A percentile compares a stretch with the other conserved stretches of the same genome.
Conservation (phyloP, 2,329 filamentous ascomycete species). For the Achaetomium macrosporum region DNA sequence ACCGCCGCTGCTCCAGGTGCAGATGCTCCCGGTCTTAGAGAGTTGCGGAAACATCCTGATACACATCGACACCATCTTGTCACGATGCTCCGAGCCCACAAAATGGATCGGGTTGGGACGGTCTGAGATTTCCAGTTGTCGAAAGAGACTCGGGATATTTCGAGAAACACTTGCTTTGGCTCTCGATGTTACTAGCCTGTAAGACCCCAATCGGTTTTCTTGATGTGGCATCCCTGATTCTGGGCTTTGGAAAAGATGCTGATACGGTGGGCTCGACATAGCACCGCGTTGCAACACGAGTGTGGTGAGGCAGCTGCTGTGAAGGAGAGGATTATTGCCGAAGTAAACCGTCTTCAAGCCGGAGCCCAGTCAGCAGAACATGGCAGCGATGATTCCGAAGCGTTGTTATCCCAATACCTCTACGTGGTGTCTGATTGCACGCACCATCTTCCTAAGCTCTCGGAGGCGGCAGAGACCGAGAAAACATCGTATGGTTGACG, state of each 20-base stretch:
- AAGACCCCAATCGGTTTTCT: not conserved
- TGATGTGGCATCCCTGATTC: not conserved
- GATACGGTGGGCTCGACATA: not conserved
- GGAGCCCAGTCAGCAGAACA: not conserved
- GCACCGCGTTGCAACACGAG: not conserved
- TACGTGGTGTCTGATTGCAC: constrained; percentile 12
- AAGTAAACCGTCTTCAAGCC: constrained; percentile 11
- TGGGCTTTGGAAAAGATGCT: not conserved
- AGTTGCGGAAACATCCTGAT: constrained; percentile 20
- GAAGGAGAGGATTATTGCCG: constrained; percentile 3
- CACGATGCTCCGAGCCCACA: constrained; percentile 11
- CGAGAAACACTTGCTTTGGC: constrained; percentile 17
- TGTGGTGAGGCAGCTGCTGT: not conserved
- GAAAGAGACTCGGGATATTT: constrained; percentile 11
- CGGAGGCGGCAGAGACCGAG: not conserved
- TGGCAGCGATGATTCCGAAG: not conserved
- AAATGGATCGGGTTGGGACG: constrained; percentile 14
- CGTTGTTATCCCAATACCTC: constrained; percentile 13
- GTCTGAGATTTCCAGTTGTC: constrained; percentile 12
- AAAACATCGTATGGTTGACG: not conserved
- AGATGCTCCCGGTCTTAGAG: constrained; percentile 20
- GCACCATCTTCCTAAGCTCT: not conserved
- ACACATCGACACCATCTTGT: constrained; percentile 18
- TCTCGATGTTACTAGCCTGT: constrained; percentile 19
- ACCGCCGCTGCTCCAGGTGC: constrained; percentile 16